These are phyloP conservation scores for Oryza meyeriana DNA, from an alignment of 176 grass and related monocot genomes.

Conservation along the genomic window DNA sequence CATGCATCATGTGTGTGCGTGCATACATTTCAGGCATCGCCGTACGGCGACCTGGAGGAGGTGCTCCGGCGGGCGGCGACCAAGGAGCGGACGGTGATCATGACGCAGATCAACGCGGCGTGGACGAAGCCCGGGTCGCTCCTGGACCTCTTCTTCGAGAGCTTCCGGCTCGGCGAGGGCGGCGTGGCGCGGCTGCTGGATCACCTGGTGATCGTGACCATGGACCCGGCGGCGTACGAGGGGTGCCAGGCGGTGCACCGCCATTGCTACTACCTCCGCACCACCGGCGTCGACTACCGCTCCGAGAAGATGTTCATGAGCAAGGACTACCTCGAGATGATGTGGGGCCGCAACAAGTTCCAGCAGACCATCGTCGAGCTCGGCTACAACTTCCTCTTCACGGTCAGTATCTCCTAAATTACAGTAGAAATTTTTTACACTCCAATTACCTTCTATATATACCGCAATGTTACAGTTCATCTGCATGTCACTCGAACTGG, in stretches of 20 bases:
- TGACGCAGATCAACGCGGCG: conserved; percentile 86
- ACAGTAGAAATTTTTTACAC: neutral
- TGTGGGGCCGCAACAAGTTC: conserved; percentile 76
- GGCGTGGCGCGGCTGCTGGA: conserved; percentile 65
- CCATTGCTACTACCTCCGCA: conserved; percentile 76
- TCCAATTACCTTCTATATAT: neutral
- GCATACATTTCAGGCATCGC: neutral
- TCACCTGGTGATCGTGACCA: conserved; percentile 81
- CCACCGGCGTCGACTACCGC: conserved; percentile 56
- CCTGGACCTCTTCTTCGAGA: conserved; percentile 94
- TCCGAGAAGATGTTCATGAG: conserved; percentile 90
- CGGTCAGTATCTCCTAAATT: conserved; percentile 31
- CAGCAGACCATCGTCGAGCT: conserved; percentile 79
- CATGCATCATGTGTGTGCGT: neutral
- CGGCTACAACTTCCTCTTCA: conserved; percentile 90
- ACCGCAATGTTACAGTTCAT: neutral
- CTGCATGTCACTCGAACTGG: neutral
- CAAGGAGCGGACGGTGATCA: conserved; percentile 75
- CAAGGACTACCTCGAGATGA: conserved; percentile 93
- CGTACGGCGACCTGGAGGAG: conserved; percentile 62
- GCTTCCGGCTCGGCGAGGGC: conserved; percentile 58
- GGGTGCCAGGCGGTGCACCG: conserved; percentile 61
- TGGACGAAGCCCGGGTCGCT: conserved; percentile 74
- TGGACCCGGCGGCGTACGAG: conserved; percentile 82
- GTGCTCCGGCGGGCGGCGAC: conserved; percentile 62